Base-by-base conservation (phyloP, 306 rosid genomes). In the Purshia tridentata region DNA sequence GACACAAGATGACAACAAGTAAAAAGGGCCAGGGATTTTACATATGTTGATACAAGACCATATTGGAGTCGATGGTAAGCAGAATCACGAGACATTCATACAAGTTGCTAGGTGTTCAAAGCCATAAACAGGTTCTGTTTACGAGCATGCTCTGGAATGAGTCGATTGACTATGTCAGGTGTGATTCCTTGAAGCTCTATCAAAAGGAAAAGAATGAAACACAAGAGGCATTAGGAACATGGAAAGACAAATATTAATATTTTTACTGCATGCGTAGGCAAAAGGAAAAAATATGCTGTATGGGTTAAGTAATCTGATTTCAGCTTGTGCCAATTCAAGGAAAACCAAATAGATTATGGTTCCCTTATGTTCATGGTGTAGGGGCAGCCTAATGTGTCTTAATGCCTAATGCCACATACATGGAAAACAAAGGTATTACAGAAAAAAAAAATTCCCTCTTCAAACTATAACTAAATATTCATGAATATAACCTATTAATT, bases 51-150 rank as follows among this genome's bases (percentile, higher is more conserved):
- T 48, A 58, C 59, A 72, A 47, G 67, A 66, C 48, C 39, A 63
- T 51, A 78, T 64, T 41, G 65, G 55, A 61, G 63, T 9, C 58
- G 41, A 63, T 52, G 70, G 75, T 20, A 41, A 57, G 65, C 59
- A 15, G 64, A 73, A 47, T 72, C 77, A 72, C 37, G 42, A 60
- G 47, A 69, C 56, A 40, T 42, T 68, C 23, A 16, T 48, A 45
- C 12, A 54, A 59, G 76, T 79, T 71, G 80, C 91, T 91, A 94
- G 72, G 89, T 55, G 78, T 95, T 91, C 88, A 95, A 84, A 62
- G 98, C 99, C 99, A 95, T 95, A 76, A 95, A 95, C 60, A 88
- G 83, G 87, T 91, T 95, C 90, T 91, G 93, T 82, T 87, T 95
- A 20, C 96, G 96, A 67, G 99, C 97, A 81, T 91, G 98, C 77